These are phyloP conservation scores for Aspergillus sp. DNA, from an alignment of 2,329 filamentous ascomycete genomes.

Conservation along the genomic window DNA sequence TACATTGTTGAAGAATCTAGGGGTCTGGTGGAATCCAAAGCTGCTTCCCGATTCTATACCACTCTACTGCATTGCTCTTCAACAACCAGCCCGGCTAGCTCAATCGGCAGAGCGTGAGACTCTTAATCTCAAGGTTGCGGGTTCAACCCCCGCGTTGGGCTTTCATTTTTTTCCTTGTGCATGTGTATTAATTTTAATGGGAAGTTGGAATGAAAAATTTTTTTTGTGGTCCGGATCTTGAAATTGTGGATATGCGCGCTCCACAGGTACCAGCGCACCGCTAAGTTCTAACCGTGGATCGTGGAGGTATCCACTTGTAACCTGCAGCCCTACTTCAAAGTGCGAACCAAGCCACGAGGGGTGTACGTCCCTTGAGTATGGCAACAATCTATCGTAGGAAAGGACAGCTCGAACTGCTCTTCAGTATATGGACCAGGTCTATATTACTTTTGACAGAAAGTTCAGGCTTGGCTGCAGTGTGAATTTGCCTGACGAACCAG, in stretches of 20 bases:
- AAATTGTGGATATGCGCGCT: neutral
- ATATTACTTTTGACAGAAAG: too few species aligned
- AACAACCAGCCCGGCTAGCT: slow-evolving; percentile 50
- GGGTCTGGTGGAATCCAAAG: slow-evolving; percentile 18
- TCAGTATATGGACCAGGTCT: too few species aligned
- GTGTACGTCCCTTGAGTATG: too few species aligned
- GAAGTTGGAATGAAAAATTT: neutral
- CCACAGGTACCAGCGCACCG: neutral
- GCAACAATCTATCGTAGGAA: too few species aligned
- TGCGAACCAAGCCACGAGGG: too few species aligned
- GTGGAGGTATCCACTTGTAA: neutral
- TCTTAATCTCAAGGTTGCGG: slow-evolving; percentile 52
- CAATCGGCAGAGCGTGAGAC: slow-evolving; percentile 57
- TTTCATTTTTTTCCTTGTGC: slow-evolving; percentile 22
- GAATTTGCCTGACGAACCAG: too few species aligned
- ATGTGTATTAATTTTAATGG: neutral
- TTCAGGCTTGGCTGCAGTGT: too few species aligned
- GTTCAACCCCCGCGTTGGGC: slow-evolving; percentile 50
- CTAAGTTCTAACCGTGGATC: neutral
- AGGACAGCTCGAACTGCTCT: too few species aligned
- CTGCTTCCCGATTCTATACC: neutral
- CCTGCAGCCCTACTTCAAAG: neutral
- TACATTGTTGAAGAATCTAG: slow-evolving; percentile 29
- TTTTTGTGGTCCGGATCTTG: neutral
- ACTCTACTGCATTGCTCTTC: neutral